phyloP scores from a whole-genome alignment of 169 alveolate genomes.

The Cryptosporidium bovis region DNA sequence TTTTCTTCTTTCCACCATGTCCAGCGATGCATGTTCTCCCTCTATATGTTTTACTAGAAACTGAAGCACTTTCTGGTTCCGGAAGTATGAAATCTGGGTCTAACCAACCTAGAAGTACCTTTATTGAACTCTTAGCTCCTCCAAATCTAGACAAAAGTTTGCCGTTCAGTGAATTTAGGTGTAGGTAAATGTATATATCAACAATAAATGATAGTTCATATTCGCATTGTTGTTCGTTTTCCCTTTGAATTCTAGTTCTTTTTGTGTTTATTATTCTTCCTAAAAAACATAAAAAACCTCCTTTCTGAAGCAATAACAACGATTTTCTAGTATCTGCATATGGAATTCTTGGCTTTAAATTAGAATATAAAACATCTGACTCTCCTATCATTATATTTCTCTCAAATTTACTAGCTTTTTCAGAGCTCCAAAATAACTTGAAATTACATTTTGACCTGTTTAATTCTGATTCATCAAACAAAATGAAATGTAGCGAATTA shows the following conservation, averaged over 20 bases:
- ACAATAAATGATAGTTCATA: not conserved
- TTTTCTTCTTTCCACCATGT: not conserved
- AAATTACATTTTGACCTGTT: slow-evolving; percentile 18
- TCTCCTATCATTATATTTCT: not conserved
- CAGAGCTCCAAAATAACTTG: not conserved
- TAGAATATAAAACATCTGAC: not conserved
- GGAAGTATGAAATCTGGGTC: slow-evolving; percentile 33
- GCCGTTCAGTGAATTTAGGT: not conserved
- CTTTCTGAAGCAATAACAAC: slow-evolving; percentile 8
- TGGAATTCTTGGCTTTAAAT: slow-evolving; percentile 24
- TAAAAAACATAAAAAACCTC: slow-evolving; percentile 13
- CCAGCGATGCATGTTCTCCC: no score
- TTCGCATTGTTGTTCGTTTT: not conserved
- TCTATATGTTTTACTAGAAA: no score
- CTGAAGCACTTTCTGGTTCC: not conserved
- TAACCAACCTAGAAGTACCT: slow-evolving; percentile 21
- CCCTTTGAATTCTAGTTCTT: not conserved
- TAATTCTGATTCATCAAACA: not conserved
- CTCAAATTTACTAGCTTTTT: not conserved
- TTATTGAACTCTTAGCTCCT: slow-evolving; percentile 12
- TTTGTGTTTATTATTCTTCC: slow-evolving; percentile 5
- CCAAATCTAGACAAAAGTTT: slow-evolving; percentile 2
- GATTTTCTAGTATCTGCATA: slow-evolving; percentile 28
- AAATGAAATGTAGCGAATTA: not conserved
- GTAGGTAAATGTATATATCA: slow-evolving; percentile 1